These are phyloP conservation scores for Pseudocercospora vitis DNA, from an alignment of 2,329 filamentous ascomycete species.

Conservation along the genomic window DNA sequence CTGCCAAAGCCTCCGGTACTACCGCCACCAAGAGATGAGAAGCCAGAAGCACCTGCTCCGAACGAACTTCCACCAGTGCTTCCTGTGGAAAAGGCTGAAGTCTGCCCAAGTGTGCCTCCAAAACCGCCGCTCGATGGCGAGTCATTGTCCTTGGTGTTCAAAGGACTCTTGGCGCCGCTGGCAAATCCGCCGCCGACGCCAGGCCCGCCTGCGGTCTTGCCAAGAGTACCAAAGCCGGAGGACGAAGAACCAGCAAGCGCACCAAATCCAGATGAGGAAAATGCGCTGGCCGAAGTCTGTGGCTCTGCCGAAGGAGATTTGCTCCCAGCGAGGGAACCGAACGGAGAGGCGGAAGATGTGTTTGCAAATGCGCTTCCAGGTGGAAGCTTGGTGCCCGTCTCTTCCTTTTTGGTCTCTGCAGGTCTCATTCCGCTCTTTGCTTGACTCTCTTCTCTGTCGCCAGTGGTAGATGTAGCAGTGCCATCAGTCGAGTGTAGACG, in stretches of 20 bases:
- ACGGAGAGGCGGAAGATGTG: conserved; percentile 49
- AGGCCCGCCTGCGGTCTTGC: conserved; percentile 34
- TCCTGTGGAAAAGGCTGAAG: conserved; percentile 34
- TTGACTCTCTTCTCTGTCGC: conserved; percentile 3
- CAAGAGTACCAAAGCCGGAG: conserved; percentile 42
- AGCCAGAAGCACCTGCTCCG: conserved; percentile 35
- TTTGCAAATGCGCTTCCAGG: conserved; percentile 47
- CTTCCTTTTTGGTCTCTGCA: not conserved
- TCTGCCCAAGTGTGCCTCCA: conserved; percentile 41
- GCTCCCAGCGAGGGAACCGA: conserved; percentile 45
- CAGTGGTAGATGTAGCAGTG: conserved; percentile 17
- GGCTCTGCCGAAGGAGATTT: conserved; percentile 36
- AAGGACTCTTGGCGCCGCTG: conserved; percentile 39
- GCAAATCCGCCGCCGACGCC: conserved; percentile 35
- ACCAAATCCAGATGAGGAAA: conserved; percentile 52
- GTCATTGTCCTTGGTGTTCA: conserved; percentile 33
- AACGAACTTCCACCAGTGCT: conserved; percentile 33
- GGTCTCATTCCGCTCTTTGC: not conserved
- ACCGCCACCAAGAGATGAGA: conserved; percentile 33
- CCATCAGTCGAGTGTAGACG: conserved; percentile 37
- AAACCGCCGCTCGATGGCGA: conserved; percentile 34
- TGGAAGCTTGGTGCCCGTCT: conserved; percentile 24
- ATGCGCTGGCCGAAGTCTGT: conserved; percentile 49
- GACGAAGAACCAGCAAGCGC: conserved; percentile 42
- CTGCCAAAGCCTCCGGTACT: conserved; percentile 28